A percentile compares a stretch with the other conserved stretches of the same genome.
phyloP scores from a whole-genome alignment of 1,284 basidiomycete species.

The Ceratobasidium sp. region DNA sequence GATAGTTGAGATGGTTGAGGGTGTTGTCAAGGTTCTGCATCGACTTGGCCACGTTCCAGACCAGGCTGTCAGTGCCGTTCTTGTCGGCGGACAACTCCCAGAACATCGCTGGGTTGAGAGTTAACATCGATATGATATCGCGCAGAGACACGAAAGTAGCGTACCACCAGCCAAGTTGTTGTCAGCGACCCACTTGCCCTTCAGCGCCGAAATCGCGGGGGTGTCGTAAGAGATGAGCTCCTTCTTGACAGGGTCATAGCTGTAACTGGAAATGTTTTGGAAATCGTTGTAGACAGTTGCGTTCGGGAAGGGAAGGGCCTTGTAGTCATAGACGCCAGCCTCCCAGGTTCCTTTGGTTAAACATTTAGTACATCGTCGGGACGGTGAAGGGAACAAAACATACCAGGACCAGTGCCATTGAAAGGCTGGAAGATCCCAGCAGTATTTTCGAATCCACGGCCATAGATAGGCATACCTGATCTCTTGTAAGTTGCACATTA shows the following conservation, averaged over 20 bases:
- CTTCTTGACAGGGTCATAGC: constrained; percentile 59
- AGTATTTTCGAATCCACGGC: constrained; percentile 71
- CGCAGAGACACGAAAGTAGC: background rate
- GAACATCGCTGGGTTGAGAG: constrained; percentile 46
- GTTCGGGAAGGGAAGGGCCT: constrained; percentile 66
- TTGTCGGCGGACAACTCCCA: constrained; percentile 70
- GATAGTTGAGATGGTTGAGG: constrained; percentile 69
- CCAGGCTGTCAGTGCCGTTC: constrained; percentile 64
- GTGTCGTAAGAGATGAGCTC: constrained; percentile 85
- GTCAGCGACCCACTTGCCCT: constrained; percentile 76
- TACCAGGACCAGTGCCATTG: constrained; percentile 77
- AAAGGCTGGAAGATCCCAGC: constrained; percentile 76
- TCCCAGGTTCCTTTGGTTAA: constrained; percentile 50
- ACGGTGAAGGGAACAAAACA: constrained; percentile 47
- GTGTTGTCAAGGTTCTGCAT: constrained; percentile 68
- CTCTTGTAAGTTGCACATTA: background rate
- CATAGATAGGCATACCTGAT: constrained; percentile 81
- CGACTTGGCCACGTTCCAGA: constrained; percentile 57
- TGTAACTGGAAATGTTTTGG: constrained; percentile 36
- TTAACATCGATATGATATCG: background rate
- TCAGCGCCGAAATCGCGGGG: constrained; percentile 71
- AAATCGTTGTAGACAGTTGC: constrained; percentile 6
- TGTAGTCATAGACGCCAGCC: constrained; percentile 70
- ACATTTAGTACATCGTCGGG: no score
- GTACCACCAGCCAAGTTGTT: constrained; percentile 70